Percentiles rank a stretch among this genome's conserved stretches.
These are phyloP conservation scores for Durotheca rogersii DNA, from an alignment of 495 filamentous ascomycete genomes.

Conservation along the genomic window DNA sequence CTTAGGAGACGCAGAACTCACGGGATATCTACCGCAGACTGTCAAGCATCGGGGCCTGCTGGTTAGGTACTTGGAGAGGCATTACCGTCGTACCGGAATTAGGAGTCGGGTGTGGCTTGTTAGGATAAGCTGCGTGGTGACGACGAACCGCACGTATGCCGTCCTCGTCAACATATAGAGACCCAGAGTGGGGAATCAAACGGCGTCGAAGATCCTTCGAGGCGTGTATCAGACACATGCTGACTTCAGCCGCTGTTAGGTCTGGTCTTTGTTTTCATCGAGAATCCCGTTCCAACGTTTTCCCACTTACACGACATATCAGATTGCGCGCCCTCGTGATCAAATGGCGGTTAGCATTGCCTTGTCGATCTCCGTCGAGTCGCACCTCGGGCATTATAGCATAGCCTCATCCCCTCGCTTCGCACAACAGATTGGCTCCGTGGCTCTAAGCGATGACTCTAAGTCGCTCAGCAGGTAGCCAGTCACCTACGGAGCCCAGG, in stretches of 20 bases:
- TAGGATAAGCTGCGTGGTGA: conserved; percentile 7
- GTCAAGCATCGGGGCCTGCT: too few species aligned
- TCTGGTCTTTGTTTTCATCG: not conserved
- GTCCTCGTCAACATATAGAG: not conserved
- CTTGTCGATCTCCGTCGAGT: not conserved
- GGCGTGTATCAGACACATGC: not conserved
- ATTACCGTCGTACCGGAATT: conserved; percentile 7
- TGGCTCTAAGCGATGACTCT: too few species aligned
- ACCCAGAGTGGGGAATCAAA: conserved; percentile 11
- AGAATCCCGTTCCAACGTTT: too few species aligned
- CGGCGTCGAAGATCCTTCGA: not conserved
- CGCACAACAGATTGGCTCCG: not conserved
- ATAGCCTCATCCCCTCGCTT: conserved; percentile 4
- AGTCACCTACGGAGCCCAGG: not conserved
- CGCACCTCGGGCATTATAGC: not conserved
- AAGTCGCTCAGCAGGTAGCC: conserved; percentile 4
- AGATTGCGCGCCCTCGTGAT: not conserved
- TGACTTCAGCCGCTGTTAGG: not conserved
- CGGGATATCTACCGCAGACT: not conserved
- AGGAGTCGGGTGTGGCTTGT: conserved; percentile 1
- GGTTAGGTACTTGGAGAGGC: not conserved
- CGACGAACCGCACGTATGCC: conserved; percentile 6
- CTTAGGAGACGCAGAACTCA: not conserved
- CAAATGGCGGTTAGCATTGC: too few species aligned
- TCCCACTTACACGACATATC: too few species aligned